Evolutionary conservation across 1,139 yeast species (phyloP).

Genomic region (Saccharomycopsis phalli): DNA sequence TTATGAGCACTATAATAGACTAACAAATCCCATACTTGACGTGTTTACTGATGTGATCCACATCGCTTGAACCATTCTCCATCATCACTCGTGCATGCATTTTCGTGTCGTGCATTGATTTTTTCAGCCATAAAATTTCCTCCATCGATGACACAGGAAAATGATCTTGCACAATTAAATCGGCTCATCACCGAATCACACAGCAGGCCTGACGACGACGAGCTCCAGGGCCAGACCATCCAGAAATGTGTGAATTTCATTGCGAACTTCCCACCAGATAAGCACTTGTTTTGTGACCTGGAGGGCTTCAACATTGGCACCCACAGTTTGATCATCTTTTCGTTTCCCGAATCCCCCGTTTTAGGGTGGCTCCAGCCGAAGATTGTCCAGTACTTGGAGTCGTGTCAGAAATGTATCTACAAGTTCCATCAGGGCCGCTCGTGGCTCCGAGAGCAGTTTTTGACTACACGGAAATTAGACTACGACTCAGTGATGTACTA

Average conservation of each 20-base stretch:
- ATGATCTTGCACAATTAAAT: constrained; percentile 16
- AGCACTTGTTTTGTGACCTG: constrained; percentile 52
- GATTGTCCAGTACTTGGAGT: constrained; percentile 33
- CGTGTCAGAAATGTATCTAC: constrained; percentile 45
- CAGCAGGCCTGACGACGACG: constrained; percentile 25
- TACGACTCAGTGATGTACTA: constrained; percentile 42
- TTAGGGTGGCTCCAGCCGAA: constrained; percentile 35
- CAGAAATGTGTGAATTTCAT: constrained; percentile 25
- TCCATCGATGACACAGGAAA: neutral
- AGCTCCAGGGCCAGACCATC: constrained; percentile 28
- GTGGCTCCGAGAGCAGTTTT: constrained; percentile 42
- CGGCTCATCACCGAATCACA: constrained; percentile 27
- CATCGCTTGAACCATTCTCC: no score
- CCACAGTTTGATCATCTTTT: constrained; percentile 49
- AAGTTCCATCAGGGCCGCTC: constrained; percentile 47
- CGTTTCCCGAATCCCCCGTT: constrained; percentile 42
- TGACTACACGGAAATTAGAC: constrained; percentile 41
- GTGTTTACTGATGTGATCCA: no score
- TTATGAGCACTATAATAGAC: no score
- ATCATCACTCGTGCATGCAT: no score
- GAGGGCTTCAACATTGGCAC: constrained; percentile 39
- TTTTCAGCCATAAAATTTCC: neutral
- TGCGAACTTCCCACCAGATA: constrained; percentile 15
- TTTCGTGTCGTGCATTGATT: no score
- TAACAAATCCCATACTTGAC: no score